Percentiles rank a stretch among this genome's conserved stretches.
phyloP scores from a whole-genome alignment of 805 yeast genomes.

The Peterozyma toletana region DNA sequence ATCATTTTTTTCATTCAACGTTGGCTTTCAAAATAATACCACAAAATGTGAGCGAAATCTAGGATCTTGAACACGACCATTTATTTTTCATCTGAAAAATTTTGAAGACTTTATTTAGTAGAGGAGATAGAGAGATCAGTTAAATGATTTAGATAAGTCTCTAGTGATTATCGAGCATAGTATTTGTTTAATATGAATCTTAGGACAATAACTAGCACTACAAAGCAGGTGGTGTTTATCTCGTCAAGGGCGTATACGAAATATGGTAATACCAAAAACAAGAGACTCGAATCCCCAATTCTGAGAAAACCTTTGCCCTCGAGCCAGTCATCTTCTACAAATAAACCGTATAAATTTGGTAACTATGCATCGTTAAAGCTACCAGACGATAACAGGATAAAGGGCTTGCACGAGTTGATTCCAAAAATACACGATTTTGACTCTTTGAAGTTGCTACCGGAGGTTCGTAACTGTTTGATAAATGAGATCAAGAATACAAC shows the following conservation, averaged over 20 bases:
- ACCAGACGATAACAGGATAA: slow-evolving; percentile 26
- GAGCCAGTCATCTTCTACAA: background rate
- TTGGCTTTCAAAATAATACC: too few relatives aligned
- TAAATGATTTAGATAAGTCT: too few relatives aligned
- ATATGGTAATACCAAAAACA: slow-evolving; percentile 6
- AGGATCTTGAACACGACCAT: too few relatives aligned
- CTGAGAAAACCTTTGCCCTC: slow-evolving; percentile 3
- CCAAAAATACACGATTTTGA: slow-evolving; percentile 55
- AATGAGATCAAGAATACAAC: slow-evolving; percentile 44
- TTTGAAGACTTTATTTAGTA: too few relatives aligned
- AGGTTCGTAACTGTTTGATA: slow-evolving; percentile 53
- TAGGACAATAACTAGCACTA: background rate
- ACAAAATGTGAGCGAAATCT: too few relatives aligned
- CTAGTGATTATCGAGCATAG: too few relatives aligned
- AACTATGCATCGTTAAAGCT: slow-evolving; percentile 38
- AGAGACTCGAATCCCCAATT: slow-evolving; percentile 9
- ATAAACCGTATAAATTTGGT: slow-evolving; percentile 35
- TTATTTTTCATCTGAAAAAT: too few relatives aligned
- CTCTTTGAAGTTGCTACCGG: slow-evolving; percentile 60
- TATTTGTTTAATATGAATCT: too few relatives aligned
- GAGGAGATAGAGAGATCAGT: too few relatives aligned
- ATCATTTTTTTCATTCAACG: too few relatives aligned
- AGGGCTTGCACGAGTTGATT: slow-evolving; percentile 30
- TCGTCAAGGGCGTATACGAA: slow-evolving; percentile 1
- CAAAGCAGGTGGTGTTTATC: background rate